Conservation (phyloP, 768 basidiomycete genomes). For the Termitomyces sp. region DNA sequence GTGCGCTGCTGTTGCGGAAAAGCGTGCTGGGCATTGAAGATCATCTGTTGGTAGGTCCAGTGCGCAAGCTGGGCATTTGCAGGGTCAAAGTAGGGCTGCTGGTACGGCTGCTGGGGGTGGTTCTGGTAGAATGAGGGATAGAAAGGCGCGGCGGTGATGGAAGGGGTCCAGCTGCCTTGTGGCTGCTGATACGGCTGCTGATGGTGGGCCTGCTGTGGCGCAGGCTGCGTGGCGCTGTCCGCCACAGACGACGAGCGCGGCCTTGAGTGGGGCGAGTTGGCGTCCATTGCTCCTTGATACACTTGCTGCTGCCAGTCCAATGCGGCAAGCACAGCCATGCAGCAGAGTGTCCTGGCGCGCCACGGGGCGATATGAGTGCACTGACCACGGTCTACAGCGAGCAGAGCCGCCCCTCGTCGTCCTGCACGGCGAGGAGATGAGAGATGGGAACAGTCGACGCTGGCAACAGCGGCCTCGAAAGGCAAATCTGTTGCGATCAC, state of each 20-base stretch:
- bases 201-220: slow-evolving; percentile 25
- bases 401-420: slow-evolving; percentile 9
- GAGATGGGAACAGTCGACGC: slow-evolving; percentile 20
- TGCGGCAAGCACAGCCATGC: slow-evolving; percentile 78
- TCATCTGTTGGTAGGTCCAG: slow-evolving; percentile 92
- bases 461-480: slow-evolving; percentile 26
- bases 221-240: slow-evolving; percentile 35
- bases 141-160: slow-evolving; percentile 63
- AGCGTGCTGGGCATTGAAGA: slow-evolving; percentile 66
- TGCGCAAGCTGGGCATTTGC: slow-evolving; percentile 73
- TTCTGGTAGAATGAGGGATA: slow-evolving; percentile 78
- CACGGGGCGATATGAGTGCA: not conserved
- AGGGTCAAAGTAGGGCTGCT: slow-evolving; percentile 64
- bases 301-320: slow-evolving; percentile 57
- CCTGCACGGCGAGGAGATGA: slow-evolving; percentile 11
- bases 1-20: slow-evolving; percentile 34
- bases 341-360: slow-evolving; percentile 11
- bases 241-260: slow-evolving; percentile 60
- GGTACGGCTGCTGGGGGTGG: slow-evolving; percentile 52
- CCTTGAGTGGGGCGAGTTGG: slow-evolving; percentile 37
- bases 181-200: slow-evolving; percentile 46
- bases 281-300: slow-evolving; percentile 58
- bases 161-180: slow-evolving; percentile 66
- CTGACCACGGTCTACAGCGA: slow-evolving; percentile 14
- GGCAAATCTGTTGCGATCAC: slow-evolving; percentile 32